Evolutionary conservation across 495 filamentous ascomycete species (phyloP).

Genomic region (Staphylotrichum tortipilum): DNA sequence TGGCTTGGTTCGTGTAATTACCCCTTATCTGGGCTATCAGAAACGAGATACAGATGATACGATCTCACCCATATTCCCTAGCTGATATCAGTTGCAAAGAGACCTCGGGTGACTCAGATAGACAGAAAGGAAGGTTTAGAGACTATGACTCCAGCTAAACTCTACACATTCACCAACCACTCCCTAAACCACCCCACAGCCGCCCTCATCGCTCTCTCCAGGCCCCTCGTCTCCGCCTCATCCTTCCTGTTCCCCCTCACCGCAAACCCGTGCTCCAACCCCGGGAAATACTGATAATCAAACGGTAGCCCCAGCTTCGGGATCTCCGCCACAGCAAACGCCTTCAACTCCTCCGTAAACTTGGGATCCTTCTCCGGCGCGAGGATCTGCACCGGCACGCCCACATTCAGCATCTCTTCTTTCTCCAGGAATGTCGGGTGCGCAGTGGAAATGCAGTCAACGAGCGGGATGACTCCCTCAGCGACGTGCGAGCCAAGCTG

Average conservation of each 20-base stretch:
- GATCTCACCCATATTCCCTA: too few relatives aligned
- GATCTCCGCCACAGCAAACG: conserved; percentile 30
- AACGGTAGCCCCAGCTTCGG: conserved; percentile 33
- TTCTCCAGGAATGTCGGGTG: conserved; percentile 38
- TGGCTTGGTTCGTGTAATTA: too few relatives aligned
- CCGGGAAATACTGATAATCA: conserved; percentile 46
- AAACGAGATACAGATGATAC: too few relatives aligned
- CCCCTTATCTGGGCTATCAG: too few relatives aligned
- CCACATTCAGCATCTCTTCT: conserved; percentile 35
- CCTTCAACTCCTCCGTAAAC: conserved; percentile 41
- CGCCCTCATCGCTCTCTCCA: conserved; percentile 31
- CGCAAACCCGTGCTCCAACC: conserved; percentile 37
- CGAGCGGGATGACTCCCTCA: conserved; percentile 15
- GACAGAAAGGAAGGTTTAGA: too few relatives aligned
- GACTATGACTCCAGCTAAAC: too few relatives aligned
- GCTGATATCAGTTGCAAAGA: too few relatives aligned
- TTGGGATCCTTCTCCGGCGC: conserved; percentile 40
- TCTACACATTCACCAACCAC: conserved; percentile 11
- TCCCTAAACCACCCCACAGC: conserved; percentile 25
- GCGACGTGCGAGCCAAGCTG: conserved; percentile 32
- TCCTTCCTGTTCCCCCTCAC: conserved; percentile 30
- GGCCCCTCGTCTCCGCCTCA: conserved; percentile 21
- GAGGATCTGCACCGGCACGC: conserved; percentile 43
- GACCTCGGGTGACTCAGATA: too few relatives aligned
- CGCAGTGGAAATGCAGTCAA: conserved; percentile 40